Base-by-base conservation (phyloP, 2,329 filamentous ascomycete species). In the Penicillium thymicola region DNA sequence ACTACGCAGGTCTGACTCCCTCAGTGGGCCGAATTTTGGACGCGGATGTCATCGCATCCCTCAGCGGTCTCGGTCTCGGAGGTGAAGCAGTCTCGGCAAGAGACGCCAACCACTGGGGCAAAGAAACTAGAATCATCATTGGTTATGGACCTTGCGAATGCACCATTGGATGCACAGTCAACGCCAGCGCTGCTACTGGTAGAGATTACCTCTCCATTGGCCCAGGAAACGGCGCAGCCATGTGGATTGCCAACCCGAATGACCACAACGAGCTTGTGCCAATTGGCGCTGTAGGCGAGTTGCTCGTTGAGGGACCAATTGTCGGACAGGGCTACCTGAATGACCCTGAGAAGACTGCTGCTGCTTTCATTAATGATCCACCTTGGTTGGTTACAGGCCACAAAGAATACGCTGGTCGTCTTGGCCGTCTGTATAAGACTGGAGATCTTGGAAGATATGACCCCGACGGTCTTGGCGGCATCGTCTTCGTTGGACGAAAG, bases 1-100 rank as follows among this genome's bases (percentile, higher is more conserved):
- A 79, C 41, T 82, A 80, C 75, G 80, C 78, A 0, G 82, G 84
- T 62, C 78, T 88, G 67, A 88, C 85, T 0, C 81, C 84, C 0
- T 78, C 83, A 0, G 77, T 88, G n/a, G 83, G 83, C 0, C 70
- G 75, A 4, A 69, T 80, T 6, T 55, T 82, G 14, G 70, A 75
- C 13, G 68, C 76, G 0, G 66, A 72, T 49, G 75, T 78, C 8
- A 73, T 80, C 9, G 68, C 75, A 16, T 72, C 71, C 1, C 66
- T 82, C 16, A 65, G 72, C 69, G 57, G 69, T 1, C 63, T 81
- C 18, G 70, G 72, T 4, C 70, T 80, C 9, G 76, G 76, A 30
- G 78, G 77, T n/a, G 78, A 81, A 55, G 74, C 77, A 1, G 71
- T 71, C 6, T 73, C 76, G 1, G 70, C 73, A 0, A 69, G 71